phyloP scores from a whole-genome alignment of 768 basidiomycete species.

The Pholiota molesta region DNA sequence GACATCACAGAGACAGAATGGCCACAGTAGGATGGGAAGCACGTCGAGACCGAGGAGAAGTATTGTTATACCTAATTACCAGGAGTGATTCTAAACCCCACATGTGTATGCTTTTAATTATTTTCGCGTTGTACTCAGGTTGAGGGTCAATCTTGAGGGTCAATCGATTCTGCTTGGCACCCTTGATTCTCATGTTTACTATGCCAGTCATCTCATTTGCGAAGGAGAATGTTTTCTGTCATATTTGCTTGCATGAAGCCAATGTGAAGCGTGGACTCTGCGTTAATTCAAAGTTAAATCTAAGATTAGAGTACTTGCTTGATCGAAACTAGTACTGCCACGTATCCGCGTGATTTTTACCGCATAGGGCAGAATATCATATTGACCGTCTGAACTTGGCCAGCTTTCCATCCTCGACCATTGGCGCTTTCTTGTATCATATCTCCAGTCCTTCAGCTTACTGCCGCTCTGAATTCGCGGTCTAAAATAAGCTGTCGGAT shows the following conservation, averaged over 20 bases:
- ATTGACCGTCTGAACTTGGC: background rate
- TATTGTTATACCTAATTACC: conserved; percentile 27
- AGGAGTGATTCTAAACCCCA: conserved; percentile 20
- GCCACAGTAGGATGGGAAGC: conserved; percentile 14
- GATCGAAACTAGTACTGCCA: too few relatives aligned
- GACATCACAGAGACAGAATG: background rate
- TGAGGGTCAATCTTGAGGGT: too few relatives aligned
- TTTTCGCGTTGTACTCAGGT: background rate
- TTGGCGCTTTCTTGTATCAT: conserved; percentile 2
- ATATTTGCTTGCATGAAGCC: too few relatives aligned
- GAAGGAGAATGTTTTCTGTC: too few relatives aligned
- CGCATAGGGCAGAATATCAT: background rate
- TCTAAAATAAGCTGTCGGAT: background rate
- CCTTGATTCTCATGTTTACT: background rate
- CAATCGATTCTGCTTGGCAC: background rate
- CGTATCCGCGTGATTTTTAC: conserved; percentile 14
- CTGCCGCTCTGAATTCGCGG: background rate
- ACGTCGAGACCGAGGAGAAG: conserved; percentile 29
- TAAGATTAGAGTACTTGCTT: background rate
- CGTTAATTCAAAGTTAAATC: too few relatives aligned
- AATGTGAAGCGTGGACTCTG: too few relatives aligned
- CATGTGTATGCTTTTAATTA: background rate
- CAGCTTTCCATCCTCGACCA: conserved; percentile 1
- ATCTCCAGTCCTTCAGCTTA: background rate
- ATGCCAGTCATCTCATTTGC: too few relatives aligned